Percentiles rank a stretch among this genome's conserved stretches.
Conservation (phyloP, 2,329 filamentous ascomycete species). For the Aspergillaceae sp. region DNA sequence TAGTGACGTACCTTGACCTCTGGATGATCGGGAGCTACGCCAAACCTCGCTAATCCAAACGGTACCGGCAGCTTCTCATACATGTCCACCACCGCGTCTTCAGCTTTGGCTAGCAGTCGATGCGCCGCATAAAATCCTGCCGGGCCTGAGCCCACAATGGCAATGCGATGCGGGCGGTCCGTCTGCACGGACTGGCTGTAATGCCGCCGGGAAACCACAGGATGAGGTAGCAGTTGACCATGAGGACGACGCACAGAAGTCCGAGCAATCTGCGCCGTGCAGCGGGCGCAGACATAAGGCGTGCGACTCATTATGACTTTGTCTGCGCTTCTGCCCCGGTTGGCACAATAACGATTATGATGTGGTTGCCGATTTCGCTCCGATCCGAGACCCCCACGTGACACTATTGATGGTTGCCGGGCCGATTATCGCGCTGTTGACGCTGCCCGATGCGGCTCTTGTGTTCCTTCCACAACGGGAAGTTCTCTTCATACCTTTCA, state of each 20-base stretch:
- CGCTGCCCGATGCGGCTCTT: slow-evolving; percentile 1
- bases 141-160: slow-evolving; percentile 85
- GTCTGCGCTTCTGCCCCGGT: neutral
- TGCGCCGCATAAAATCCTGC: slow-evolving; percentile 94
- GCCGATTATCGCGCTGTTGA: slow-evolving; percentile 14
- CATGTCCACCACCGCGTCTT: slow-evolving; percentile 76
- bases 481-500: neutral
- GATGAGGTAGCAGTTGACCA: slow-evolving; percentile 1
- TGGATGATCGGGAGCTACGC: slow-evolving; percentile 95
- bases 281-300: slow-evolving; percentile 22
- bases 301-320: slow-evolving; percentile 8
- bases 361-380: neutral
- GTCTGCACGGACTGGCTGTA: slow-evolving; percentile 22
- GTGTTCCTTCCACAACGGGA: neutral
- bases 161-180: slow-evolving; percentile 61
- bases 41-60: slow-evolving; percentile 84
- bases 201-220: slow-evolving; percentile 12
- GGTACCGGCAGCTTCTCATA: slow-evolving; percentile 90
- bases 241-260: slow-evolving; percentile 3
- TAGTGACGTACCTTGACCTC: slow-evolving; percentile 74
- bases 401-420: slow-evolving; percentile 8
- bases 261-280: slow-evolving; percentile 15
- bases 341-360: neutral
- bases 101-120: slow-evolving; percentile 67
- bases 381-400: neutral